Base-by-base conservation (phyloP, 768 basidiomycete genomes). In the Lactifluus piperatus region DNA sequence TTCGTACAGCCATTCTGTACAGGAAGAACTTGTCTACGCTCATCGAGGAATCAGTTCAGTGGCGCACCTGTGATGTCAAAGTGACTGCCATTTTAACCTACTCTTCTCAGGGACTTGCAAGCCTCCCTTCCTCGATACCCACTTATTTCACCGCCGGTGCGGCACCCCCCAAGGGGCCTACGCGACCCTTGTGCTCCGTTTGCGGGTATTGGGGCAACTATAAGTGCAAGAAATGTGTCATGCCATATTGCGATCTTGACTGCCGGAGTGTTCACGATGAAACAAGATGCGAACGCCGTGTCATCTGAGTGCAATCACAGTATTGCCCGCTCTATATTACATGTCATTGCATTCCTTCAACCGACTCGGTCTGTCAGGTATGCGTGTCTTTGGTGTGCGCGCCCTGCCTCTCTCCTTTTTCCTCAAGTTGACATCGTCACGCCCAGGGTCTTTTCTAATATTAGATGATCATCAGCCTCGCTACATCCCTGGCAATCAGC, bases 161-260 rank as follows among this genome's bases (percentile, higher is more conserved):
- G 1, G 80, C 84, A 2, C 76, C 82, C 1, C 73, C 88, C 0
- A 70, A 69, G 1, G 80, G 84, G 57, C 88, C 91, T 6, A 79
- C 85, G 8, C 82, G 88, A 43, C 72, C 82, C 63, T 67, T 93
- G 14, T 94, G 91, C 68, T 83, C 88, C n/a, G 86, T 92, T 26
- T 93, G 91, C 65, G 89, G 91, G 3, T 92, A 88, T 70, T 87
- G 81, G 80, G 90, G 88, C 6, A 75, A 76, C 4, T 93, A 94
- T 68, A 84, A 80, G 56, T 94, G 91, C 73, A 80, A 79, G 60
- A 81, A 80, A 64, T 93, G 91, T 71, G 82, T 83, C 0, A 76
- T 90, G 77, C 75, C 84, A 2, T 92, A 84, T 64, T 93, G 91
- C 63, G 84, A 85, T 69, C 72, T 76, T 43, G 82, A 81, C 56